Evolutionary conservation across 2,329 filamentous ascomycete genomes (phyloP), one percentile per base, ranked within the genome.

Genomic region (Penicillium sp.): DNA sequence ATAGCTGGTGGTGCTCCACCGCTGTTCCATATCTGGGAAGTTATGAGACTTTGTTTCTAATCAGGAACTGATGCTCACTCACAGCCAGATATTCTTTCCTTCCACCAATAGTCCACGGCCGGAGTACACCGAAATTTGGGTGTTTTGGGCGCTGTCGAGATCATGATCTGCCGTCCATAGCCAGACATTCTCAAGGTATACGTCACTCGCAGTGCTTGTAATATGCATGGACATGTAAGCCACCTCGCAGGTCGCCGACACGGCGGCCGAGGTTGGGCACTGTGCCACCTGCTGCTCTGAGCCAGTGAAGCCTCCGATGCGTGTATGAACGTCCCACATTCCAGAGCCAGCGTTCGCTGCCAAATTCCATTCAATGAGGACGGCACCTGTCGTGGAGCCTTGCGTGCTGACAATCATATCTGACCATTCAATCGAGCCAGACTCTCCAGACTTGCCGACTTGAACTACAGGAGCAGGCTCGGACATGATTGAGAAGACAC

Each of bases 291-390:
- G 70, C 23, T 81, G 67, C 26, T 76, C 59, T 1, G 79, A 79
- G 8, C 80, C 81, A 3, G 71, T 69, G 49, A 80, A 81, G 4
- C 81, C 81, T 2, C 74, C 78, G 48, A 82, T 75, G 4, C 79
- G 73, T 21, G 77, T 71, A 57, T 81, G 80, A 1, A 79, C 75
- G 54, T 81, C 80, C 81, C 81, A 84, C 69, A 87, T 79, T 13
- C 82, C 84, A 4, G 71, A 70, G 23, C 66, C 69, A 36, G 60
- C 57, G 4, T 75, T 75, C 2, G 79, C 78, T 33, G 75, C 76
- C 15, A 91, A 75, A 66, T 92, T 92, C 78, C 85, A 91, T 65
- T 92, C 80, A 52, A 91, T 83, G 6, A 91, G 74, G 7, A 86
- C 77, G 1, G 88, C 88, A 4, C 89, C 89, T 1, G 84, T 78